Percentiles rank a stretch among this genome's conserved stretches.
Evolutionary conservation across 768 basidiomycete species (phyloP).

Genomic region (Serpula lacrymans): DNA sequence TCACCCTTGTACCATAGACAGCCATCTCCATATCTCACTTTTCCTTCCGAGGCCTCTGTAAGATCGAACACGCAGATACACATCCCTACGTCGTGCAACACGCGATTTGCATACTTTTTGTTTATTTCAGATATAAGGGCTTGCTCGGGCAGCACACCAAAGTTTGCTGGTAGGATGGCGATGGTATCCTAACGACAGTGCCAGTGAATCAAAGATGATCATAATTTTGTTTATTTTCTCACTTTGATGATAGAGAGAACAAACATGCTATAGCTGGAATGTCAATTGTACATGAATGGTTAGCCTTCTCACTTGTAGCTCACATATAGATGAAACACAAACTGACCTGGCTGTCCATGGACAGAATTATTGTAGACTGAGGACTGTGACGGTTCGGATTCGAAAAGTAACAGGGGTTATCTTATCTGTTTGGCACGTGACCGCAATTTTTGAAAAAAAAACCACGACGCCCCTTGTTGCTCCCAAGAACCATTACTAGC

Average conservation of each 20-base stretch:
- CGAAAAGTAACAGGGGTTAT: background rate
- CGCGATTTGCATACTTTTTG: conserved; percentile 92
- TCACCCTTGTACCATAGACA: conserved; percentile 91
- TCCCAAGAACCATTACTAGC: too few species aligned
- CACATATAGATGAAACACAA: too few species aligned
- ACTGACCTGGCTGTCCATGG: too few species aligned
- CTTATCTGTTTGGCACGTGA: too few species aligned
- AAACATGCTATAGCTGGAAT: conserved; percentile 40
- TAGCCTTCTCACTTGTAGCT: too few species aligned
- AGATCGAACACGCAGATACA: conserved; percentile 91
- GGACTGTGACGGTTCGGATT: background rate
- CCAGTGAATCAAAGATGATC: background rate
- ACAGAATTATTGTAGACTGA: too few species aligned
- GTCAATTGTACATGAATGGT: too few species aligned
- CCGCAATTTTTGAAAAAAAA: conserved; percentile 1
- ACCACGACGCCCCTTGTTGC: background rate
- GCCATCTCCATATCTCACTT: conserved; percentile 92
- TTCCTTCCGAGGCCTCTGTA: conserved; percentile 83
- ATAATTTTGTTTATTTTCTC: background rate
- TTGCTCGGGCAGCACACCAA: conserved; percentile 71
- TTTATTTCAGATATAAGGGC: conserved; percentile 86
- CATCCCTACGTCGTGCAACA: conserved; percentile 87
- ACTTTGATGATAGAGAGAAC: conserved; percentile 45
- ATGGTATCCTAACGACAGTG: conserved; percentile 71
- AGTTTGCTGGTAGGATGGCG: conserved; percentile 83